phyloP scores from a whole-genome alignment of 2,329 filamentous ascomycete genomes.

The Amauroascus niger region DNA sequence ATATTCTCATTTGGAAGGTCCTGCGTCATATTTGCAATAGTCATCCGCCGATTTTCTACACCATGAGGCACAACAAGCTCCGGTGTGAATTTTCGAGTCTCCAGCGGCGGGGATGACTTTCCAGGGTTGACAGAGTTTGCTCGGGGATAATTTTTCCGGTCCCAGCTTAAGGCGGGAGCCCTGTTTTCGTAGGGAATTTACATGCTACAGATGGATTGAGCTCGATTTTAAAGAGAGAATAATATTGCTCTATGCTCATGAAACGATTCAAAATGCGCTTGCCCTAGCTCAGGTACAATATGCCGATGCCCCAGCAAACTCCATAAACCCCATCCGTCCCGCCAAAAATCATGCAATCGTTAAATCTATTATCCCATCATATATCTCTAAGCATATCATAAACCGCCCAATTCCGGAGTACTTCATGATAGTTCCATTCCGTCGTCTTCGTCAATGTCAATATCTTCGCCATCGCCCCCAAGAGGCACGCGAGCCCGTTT shows the following conservation, averaged over 20 bases:
- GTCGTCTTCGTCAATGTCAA: slow-evolving; percentile 40
- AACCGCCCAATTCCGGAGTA: not conserved
- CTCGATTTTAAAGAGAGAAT: not conserved
- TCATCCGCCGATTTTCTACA: not conserved
- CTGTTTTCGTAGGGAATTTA: too few species aligned
- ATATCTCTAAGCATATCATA: not conserved
- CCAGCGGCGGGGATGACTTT: not conserved
- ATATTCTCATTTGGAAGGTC: not conserved
- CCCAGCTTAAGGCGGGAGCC: too few species aligned
- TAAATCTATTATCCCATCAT: not conserved
- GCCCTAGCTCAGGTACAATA: not conserved
- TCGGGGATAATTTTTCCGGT: not conserved
- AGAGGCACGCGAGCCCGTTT: slow-evolving; percentile 29
- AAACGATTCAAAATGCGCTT: not conserved
- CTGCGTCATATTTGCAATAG: not conserved
- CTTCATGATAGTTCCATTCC: slow-evolving; percentile 39
- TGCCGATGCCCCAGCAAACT: not conserved
- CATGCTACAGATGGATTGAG: not conserved
- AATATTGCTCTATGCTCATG: not conserved
- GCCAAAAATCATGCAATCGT: not conserved
- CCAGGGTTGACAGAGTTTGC: not conserved
- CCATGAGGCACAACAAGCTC: not conserved
- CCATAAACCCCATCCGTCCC: not conserved
- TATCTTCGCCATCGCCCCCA: slow-evolving; percentile 31
- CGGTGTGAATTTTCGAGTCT: not conserved